phyloP scores from a whole-genome alignment of 495 filamentous ascomycete species.

The Penicillium atrosanguineum region DNA sequence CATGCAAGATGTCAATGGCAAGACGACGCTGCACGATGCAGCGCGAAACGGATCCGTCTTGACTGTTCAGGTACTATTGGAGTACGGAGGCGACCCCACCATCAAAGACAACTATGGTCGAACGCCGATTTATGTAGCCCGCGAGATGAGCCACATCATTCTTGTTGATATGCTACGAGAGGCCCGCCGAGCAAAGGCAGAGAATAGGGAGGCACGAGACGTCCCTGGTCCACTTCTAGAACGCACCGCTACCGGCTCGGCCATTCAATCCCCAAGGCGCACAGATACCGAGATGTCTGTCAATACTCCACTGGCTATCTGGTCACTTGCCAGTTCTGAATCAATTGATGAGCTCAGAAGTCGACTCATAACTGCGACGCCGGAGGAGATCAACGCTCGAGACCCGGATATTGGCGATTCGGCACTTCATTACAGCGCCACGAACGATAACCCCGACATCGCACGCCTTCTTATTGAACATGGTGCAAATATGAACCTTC shows the following conservation, averaged over 20 bases:
- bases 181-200: neutral
- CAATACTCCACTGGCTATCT: neutral
- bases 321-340: constrained; percentile 1
- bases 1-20: constrained; percentile 3
- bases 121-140: constrained; percentile 5
- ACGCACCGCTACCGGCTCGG: constrained; percentile 2
- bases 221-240: neutral
- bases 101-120: constrained; percentile 4
- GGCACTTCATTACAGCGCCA: constrained; percentile 4
- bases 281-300: constrained; percentile 2
- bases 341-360: neutral
- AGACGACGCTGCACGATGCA: constrained; percentile 5
- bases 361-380: neutral
- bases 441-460: constrained; percentile 1
- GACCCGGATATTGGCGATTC: constrained; percentile 6
- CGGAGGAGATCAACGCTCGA: neutral
- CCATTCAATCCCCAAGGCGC: neutral
- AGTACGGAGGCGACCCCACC: neutral
- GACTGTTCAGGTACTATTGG: neutral
- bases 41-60: neutral
- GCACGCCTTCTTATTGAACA: neutral
- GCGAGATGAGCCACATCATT: neutral
- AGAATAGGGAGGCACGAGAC: neutral
- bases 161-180: neutral
- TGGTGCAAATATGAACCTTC: neutral